These are phyloP conservation scores for Neospora caninum DNA, from an alignment of 169 alveolate species.

Conservation along the genomic window DNA sequence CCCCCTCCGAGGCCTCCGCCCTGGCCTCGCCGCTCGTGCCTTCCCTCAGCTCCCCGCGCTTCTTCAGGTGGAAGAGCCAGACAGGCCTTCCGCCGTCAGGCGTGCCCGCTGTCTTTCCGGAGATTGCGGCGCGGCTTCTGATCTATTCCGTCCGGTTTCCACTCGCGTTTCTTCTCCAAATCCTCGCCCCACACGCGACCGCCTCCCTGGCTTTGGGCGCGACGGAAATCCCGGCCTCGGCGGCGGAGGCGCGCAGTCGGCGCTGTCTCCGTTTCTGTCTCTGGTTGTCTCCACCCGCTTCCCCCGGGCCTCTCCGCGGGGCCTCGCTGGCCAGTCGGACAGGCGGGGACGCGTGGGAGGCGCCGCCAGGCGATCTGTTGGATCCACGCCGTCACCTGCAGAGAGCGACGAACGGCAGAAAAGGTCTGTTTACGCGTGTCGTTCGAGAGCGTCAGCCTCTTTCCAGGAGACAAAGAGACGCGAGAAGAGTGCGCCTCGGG, in stretches of 20 bases:
- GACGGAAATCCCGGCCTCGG: background rate
- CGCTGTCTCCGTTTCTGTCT: background rate
- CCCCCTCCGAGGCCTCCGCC: background rate
- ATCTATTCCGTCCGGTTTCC: slow-evolving; percentile 11
- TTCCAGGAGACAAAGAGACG: no score
- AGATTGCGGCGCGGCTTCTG: background rate
- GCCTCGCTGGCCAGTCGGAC: no score
- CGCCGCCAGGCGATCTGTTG: no score
- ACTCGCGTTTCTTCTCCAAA: background rate
- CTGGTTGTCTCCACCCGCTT: no score
- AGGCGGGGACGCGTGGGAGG: no score
- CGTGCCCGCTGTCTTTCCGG: background rate
- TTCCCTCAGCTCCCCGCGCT: background rate
- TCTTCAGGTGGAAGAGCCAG: background rate
- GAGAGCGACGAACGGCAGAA: no score
- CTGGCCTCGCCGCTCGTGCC: background rate
- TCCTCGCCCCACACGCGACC: slow-evolving; percentile 14
- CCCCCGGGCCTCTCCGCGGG: no score
- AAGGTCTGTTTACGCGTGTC: no score
- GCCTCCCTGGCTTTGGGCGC: background rate
- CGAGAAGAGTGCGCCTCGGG: no score
- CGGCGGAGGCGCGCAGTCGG: background rate
- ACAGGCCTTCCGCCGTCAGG: background rate
- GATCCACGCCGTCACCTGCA: no score
- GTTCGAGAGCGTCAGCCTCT: no score